These are phyloP conservation scores for Boechera retrofracta DNA, from an alignment of 345 rosid species.

Conservation along the genomic window DNA sequence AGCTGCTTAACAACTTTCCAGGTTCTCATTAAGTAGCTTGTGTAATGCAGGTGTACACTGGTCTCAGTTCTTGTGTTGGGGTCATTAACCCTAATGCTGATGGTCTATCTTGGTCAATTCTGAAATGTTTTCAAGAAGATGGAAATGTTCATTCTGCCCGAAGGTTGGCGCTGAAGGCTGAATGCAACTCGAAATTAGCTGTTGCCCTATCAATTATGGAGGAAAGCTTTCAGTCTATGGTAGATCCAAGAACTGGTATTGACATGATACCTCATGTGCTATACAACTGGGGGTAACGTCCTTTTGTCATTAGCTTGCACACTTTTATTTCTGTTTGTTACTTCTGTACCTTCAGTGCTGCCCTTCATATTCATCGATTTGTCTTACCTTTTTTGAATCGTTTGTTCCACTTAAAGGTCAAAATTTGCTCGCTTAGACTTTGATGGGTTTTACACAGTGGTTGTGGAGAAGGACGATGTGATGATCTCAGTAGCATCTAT, in stretches of 20 bases:
- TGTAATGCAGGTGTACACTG: constrained; percentile 62
- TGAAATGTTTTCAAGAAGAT: constrained; percentile 84
- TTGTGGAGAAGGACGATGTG: constrained; percentile 86
- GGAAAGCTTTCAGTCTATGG: constrained; percentile 93
- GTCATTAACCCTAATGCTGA: constrained; percentile 56
- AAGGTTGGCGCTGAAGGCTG: constrained; percentile 80
- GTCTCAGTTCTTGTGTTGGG: constrained; percentile 83
- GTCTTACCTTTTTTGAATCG: constrained; percentile 3
- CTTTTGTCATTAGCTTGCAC: constrained; percentile 27
- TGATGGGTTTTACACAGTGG: constrained; percentile 79
- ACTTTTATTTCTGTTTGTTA: constrained; percentile 23
- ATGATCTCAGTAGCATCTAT: constrained; percentile 88
- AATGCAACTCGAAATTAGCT: constrained; percentile 90
- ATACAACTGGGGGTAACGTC: constrained; percentile 83
- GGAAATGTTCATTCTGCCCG: constrained; percentile 76
- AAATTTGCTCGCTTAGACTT: constrained; percentile 82
- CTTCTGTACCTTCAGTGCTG: constrained; percentile 16
- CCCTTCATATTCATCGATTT: not conserved
- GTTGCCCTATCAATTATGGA: constrained; percentile 94
- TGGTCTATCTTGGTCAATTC: constrained; percentile 78
- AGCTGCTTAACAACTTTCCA: constrained; percentile 8
- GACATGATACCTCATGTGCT: constrained; percentile 92
- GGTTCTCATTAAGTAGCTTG: constrained; percentile 29
- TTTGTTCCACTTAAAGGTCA: constrained; percentile 62
- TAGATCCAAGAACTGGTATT: constrained; percentile 93